phyloP scores from a whole-genome alignment of 495 filamentous ascomycete genomes.

The Coniosporium apollinis region DNA sequence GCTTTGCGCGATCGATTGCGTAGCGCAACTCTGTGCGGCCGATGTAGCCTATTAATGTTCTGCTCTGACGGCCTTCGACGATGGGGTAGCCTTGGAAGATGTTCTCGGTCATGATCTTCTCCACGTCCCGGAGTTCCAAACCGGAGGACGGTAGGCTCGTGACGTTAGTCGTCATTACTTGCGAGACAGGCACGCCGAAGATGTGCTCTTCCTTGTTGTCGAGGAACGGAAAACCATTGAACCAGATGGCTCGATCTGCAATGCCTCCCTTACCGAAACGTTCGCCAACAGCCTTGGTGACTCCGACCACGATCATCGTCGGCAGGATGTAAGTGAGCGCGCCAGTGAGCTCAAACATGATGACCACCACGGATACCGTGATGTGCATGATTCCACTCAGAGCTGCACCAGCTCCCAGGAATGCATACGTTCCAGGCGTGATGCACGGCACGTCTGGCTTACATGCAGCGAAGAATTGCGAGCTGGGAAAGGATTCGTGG shows the following conservation, averaged over 20 bases:
- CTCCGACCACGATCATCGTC: slow-evolving; percentile 96
- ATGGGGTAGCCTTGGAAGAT: slow-evolving; percentile 93
- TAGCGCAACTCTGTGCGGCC: slow-evolving; percentile 87
- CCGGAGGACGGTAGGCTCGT: slow-evolving; percentile 57
- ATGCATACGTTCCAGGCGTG: slow-evolving; percentile 90
- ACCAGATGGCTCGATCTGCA: slow-evolving; percentile 98
- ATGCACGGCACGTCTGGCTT: slow-evolving; percentile 90
- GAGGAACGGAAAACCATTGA: slow-evolving; percentile 93
- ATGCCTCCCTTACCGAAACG: slow-evolving; percentile 91
- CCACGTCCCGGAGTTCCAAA: slow-evolving; percentile 53
- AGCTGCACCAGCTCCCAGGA: slow-evolving; percentile 83
- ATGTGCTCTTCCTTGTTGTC: slow-evolving; percentile 98
- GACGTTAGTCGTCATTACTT: slow-evolving; percentile 75
- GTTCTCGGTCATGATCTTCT: slow-evolving; percentile 59
- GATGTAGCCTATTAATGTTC: slow-evolving; percentile 76
- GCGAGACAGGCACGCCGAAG: slow-evolving; percentile 87
- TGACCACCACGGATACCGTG: slow-evolving; percentile 89
- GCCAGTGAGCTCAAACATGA: slow-evolving; percentile 95
- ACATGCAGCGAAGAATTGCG: slow-evolving; percentile 73
- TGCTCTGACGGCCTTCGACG: slow-evolving; percentile 55
- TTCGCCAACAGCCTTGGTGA: slow-evolving; percentile 87
- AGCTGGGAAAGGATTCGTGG: slow-evolving; percentile 65
- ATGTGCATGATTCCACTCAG: slow-evolving; percentile 98
- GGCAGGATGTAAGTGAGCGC: slow-evolving; percentile 91
- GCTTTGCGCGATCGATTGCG: slow-evolving; percentile 71